Conservation (phyloP, 1,139 yeast species). For the Geotrichum restrictum region DNA sequence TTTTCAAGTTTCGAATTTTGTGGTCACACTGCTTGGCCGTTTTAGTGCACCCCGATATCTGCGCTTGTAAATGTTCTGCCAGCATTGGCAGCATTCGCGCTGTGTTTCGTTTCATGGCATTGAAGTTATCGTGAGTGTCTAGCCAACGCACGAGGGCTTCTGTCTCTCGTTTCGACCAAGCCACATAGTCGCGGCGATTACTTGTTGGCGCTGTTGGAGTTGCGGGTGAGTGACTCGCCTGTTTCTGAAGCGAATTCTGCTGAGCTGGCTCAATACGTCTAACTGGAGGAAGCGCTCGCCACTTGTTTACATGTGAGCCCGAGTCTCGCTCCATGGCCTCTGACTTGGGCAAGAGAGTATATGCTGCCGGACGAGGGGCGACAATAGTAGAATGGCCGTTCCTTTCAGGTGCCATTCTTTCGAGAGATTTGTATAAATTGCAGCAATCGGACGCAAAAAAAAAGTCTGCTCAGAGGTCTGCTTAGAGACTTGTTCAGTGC, state of each 20-base stretch:
- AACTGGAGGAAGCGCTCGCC: conserved; percentile 4
- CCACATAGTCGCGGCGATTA: conserved; percentile 21
- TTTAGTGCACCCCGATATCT: conserved; percentile 20
- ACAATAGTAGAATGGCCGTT: not conserved
- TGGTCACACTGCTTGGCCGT: conserved; percentile 23
- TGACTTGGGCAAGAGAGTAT: conserved; percentile 1
- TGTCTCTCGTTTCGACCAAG: conserved; percentile 22
- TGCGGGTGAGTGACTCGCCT: not conserved
- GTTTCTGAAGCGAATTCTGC: not conserved
- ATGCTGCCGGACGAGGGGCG: conserved; percentile 5
- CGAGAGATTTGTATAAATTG: too few relatives aligned
- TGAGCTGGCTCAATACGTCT: conserved; percentile 16
- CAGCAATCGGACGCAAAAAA: too few relatives aligned
- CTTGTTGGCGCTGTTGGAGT: not conserved
- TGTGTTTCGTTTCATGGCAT: conserved; percentile 18
- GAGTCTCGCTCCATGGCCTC: not conserved
- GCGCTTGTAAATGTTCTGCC: conserved; percentile 14
- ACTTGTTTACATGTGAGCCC: not conserved
- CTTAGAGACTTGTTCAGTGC: too few relatives aligned
- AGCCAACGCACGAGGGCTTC: conserved; percentile 22
- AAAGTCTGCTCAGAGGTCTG: too few relatives aligned
- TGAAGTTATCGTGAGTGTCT: conserved; percentile 18
- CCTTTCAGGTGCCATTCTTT: conserved; percentile 8
- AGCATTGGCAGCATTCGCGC: conserved; percentile 21
- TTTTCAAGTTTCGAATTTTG: conserved; percentile 21